A percentile compares a stretch with the other conserved stretches of the same genome.
These are phyloP conservation scores for Pseudotsuga menziesii DNA, from an alignment of 75 land plant species.

Conservation along the genomic window DNA sequence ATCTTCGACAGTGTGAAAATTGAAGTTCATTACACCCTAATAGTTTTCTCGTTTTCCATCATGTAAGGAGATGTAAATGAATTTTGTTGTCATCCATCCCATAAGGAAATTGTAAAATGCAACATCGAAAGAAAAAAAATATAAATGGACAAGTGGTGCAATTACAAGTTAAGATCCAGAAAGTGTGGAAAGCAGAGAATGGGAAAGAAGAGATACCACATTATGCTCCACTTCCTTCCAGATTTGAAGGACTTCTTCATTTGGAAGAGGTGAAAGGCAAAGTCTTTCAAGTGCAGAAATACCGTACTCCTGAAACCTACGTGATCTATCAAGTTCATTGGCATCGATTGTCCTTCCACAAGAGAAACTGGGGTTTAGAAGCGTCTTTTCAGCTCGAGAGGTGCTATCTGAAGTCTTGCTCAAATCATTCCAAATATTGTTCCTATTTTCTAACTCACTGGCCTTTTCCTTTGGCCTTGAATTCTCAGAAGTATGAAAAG, in stretches of 20 bases:
- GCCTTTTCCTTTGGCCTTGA: neutral
- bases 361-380: neutral
- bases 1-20: no score
- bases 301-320: neutral
- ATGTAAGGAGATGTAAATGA: no score
- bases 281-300: conserved; percentile 6
- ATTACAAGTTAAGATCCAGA: neutral
- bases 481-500: neutral
- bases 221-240: conserved; percentile 6
- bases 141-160: neutral
- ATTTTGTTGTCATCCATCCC: no score
- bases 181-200: neutral
- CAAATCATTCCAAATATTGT: neutral
- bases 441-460: neutral
- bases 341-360: neutral
- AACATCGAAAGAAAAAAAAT: neutral
- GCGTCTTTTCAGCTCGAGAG: neutral
- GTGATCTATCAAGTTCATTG: neutral
- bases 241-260: neutral
- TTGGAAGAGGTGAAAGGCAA: conserved; percentile 5
- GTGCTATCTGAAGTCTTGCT: neutral
- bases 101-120: no score
- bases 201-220: conserved; percentile 2
- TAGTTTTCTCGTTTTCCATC: no score
- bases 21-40: no score